Percentiles rank a stretch among this genome's conserved stretches.
phyloP scores from a whole-genome alignment of 495 filamentous ascomycete species.

The Penicillium goetzii region DNA sequence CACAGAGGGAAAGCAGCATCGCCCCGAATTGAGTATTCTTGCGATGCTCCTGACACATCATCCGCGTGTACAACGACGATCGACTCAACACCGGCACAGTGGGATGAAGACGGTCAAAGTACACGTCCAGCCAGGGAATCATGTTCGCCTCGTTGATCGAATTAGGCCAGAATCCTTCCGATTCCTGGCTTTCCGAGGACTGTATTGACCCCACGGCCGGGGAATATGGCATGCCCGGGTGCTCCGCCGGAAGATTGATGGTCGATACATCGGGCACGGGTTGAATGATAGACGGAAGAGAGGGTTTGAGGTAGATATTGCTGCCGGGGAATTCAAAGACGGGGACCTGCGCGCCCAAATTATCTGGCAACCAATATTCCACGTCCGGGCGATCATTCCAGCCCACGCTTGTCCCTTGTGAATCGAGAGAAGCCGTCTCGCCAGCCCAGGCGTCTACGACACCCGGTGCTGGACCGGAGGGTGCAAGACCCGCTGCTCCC shows the following conservation, averaged over 20 bases:
- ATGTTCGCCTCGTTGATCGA: slow-evolving; percentile 47
- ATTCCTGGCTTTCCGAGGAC: slow-evolving; percentile 26
- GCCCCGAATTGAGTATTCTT: slow-evolving; percentile 71
- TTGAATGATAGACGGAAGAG: slow-evolving; percentile 48
- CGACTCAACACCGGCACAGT: slow-evolving; percentile 79
- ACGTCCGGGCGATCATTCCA: slow-evolving; percentile 42
- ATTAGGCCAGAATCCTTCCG: slow-evolving; percentile 38
- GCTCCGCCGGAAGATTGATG: slow-evolving; percentile 28
- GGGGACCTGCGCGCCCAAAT: slow-evolving; percentile 37
- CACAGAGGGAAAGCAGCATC: slow-evolving; percentile 72
- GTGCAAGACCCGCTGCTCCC: slow-evolving; percentile 25
- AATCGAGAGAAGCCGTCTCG: slow-evolving; percentile 31
- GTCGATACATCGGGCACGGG: slow-evolving; percentile 26
- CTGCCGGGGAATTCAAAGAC: slow-evolving; percentile 46
- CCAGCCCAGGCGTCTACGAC: slow-evolving; percentile 31
- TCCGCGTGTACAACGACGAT: slow-evolving; percentile 62
- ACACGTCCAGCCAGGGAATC: slow-evolving; percentile 73
- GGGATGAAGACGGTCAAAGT: slow-evolving; percentile 80
- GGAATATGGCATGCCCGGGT: slow-evolving; percentile 28
- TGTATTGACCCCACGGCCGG: slow-evolving; percentile 25
- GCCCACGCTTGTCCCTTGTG: slow-evolving; percentile 29
- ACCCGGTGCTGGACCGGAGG: slow-evolving; percentile 20
- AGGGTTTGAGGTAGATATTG: slow-evolving; percentile 44
- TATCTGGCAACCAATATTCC: slow-evolving; percentile 50
- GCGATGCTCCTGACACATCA: slow-evolving; percentile 62